Conservation (phyloP, 2,329 filamentous ascomycete species). For the Graphilbum fragrans region DNA sequence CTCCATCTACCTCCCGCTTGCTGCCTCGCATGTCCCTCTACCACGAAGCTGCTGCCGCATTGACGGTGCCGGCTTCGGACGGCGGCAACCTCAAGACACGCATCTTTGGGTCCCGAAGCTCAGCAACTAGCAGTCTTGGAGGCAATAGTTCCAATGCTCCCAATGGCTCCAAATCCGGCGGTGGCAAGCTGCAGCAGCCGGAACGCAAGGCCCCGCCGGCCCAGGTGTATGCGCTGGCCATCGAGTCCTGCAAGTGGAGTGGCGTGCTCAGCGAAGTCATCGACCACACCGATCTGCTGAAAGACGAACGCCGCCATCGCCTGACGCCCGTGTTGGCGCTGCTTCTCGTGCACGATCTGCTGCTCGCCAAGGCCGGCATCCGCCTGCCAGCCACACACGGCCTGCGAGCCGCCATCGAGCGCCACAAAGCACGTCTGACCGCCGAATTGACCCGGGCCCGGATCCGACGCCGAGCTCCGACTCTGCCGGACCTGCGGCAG, state of each 20-base stretch:
- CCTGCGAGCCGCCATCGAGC: constrained; percentile 60
- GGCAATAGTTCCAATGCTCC: not conserved
- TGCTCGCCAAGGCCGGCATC: constrained; percentile 72
- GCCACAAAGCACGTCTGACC: constrained; percentile 68
- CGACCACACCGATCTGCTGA: constrained; percentile 63
- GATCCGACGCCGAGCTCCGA: constrained; percentile 56
- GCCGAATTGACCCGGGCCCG: constrained; percentile 76
- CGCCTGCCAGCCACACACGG: constrained; percentile 71
- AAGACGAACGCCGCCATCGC: constrained; percentile 51
- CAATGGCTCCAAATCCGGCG: too few relatives aligned
- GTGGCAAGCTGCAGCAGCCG: not conserved
- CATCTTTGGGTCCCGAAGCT: constrained; percentile 57
- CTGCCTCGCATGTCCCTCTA: constrained; percentile 73
- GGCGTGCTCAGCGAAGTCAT: constrained; percentile 77
- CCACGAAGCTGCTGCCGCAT: constrained; percentile 71
- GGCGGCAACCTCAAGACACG: constrained; percentile 82
- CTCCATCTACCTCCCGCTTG: not conserved
- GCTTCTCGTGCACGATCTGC: constrained; percentile 74
- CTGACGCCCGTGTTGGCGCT: constrained; percentile 70
- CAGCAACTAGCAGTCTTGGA: too few relatives aligned
- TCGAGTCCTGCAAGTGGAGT: constrained; percentile 88
- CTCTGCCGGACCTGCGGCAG: constrained; percentile 52
- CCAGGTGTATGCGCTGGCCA: constrained; percentile 77
- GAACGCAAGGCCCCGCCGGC: constrained; percentile 48
- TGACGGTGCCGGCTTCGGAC: constrained; percentile 49